Percentiles rank a stretch among this genome's conserved stretches.
Evolutionary conservation across 305 asterid species (phyloP).

Genomic region (Fraxinus sp.): DNA sequence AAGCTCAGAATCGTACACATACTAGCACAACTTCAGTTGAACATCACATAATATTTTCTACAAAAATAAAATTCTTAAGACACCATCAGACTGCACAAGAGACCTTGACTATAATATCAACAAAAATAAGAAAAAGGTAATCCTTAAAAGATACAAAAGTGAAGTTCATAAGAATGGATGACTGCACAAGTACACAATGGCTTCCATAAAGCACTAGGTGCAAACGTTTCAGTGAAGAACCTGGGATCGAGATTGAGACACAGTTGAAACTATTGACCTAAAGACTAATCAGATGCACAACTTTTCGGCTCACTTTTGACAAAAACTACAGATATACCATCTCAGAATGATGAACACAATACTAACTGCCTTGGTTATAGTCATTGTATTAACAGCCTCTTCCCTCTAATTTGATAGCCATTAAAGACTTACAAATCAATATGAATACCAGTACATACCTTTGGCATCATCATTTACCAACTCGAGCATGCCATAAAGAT

Average conservation of each 20-base stretch:
- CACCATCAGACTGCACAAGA: not conserved
- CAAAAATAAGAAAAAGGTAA: not conserved
- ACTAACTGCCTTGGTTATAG: not conserved
- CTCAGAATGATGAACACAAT: not conserved
- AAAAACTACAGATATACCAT: not conserved
- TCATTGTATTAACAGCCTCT: not conserved
- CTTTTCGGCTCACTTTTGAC: not conserved
- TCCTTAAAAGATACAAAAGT: not conserved
- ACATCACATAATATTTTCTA: not conserved
- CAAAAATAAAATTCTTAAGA: not conserved
- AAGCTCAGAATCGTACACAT: not conserved
- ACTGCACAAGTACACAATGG: not conserved
- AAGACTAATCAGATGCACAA: not conserved
- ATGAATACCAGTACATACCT: slow-evolving; percentile 29
- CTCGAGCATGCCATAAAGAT: slow-evolving; percentile 18
- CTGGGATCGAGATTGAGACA: not conserved
- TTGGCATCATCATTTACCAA: slow-evolving; percentile 1
- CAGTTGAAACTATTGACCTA: not conserved
- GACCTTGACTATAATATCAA: not conserved
- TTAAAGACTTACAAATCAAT: not conserved
- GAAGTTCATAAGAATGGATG: not conserved
- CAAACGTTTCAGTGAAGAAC: not conserved
- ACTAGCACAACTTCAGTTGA: not conserved
- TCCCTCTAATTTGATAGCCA: not conserved
- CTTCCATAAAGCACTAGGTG: not conserved